These are phyloP conservation scores for Exsudoporus frostii DNA, from an alignment of 768 basidiomycete species.

Conservation along the genomic window DNA sequence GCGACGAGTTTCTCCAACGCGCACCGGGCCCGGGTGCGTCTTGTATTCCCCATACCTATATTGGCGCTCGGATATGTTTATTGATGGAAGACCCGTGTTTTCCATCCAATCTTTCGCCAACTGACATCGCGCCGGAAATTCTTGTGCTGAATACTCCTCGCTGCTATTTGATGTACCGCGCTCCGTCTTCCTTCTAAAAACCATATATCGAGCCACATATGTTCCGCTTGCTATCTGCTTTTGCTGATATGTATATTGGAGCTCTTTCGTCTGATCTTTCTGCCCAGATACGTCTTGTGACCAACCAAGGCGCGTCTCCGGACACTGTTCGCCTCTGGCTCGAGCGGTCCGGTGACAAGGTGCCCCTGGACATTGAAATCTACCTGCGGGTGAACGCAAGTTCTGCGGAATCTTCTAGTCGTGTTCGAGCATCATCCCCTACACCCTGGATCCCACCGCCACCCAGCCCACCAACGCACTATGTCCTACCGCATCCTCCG, in stretches of 20 bases:
- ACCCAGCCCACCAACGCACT: constrained; percentile 35
- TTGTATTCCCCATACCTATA: constrained; percentile 1
- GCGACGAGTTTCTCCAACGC: constrained; percentile 18
- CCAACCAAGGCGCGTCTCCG: constrained; percentile 65
- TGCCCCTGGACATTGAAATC: constrained; percentile 79
- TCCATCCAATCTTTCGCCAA: neutral
- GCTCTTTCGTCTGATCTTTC: neutral
- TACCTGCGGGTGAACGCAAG: constrained; percentile 53
- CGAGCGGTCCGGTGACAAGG: constrained; percentile 67
- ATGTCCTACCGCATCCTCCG: constrained; percentile 34
- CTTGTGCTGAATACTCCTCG: constrained; percentile 1
- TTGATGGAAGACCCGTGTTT: constrained; percentile 17
- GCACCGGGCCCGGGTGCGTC: neutral
- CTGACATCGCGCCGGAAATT: neutral
- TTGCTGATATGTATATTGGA: neutral
- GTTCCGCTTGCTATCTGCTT: constrained; percentile 1
- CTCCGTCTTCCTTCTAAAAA: neutral
- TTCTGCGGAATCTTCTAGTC: constrained; percentile 21
- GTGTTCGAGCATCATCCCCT: constrained; percentile 29
- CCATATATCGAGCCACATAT: neutral
- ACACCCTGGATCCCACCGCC: constrained; percentile 32
- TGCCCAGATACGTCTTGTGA: constrained; percentile 66
- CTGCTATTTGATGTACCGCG: neutral
- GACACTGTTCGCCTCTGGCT: constrained; percentile 83
- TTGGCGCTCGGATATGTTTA: constrained; percentile 19